These are phyloP conservation scores for Mucor piriformis DNA, from an alignment of 371 early-diverging fungal genomes.

Conservation along the genomic window DNA sequence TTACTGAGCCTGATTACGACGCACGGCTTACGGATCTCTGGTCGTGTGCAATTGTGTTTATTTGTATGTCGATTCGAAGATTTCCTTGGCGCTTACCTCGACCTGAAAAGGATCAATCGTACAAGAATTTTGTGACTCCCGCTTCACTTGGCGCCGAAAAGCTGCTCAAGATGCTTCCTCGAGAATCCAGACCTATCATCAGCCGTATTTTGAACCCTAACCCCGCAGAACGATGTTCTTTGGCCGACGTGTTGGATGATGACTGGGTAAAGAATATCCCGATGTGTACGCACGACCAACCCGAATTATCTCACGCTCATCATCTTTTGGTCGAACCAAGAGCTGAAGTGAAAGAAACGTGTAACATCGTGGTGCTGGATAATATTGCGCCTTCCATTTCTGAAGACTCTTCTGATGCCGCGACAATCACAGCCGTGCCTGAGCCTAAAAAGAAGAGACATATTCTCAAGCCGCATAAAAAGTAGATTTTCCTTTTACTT, in stretches of 20 bases:
- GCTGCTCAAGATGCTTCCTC: conserved; percentile 50
- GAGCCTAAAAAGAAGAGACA: conserved; percentile 5
- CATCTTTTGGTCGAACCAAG: conserved; percentile 44
- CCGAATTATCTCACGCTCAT: conserved; percentile 42
- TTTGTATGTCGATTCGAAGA: conserved; percentile 74
- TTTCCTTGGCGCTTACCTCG: conserved; percentile 77
- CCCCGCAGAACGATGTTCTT: conserved; percentile 49
- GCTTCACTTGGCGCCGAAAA: conserved; percentile 23
- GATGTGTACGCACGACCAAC: conserved; percentile 43
- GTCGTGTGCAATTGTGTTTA: conserved; percentile 77
- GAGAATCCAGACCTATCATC: conserved; percentile 46
- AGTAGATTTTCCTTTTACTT: background rate
- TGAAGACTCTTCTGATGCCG: conserved; percentile 10
- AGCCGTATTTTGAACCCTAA: conserved; percentile 54
- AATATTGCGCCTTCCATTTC: conserved; percentile 5
- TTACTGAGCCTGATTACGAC: conserved; percentile 57
- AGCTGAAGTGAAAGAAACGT: conserved; percentile 27
- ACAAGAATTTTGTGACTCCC: conserved; percentile 31
- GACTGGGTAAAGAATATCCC: conserved; percentile 61
- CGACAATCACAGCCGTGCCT: background rate
- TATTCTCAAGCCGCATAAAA: conserved; percentile 2
- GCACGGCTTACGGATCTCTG: conserved; percentile 74
- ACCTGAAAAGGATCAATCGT: conserved; percentile 51
- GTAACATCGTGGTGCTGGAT: conserved; percentile 11
- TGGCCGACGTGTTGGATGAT: conserved; percentile 53